These are phyloP conservation scores for Yamadazyma epiphylla DNA, from an alignment of 1,139 yeast species.

Conservation along the genomic window DNA sequence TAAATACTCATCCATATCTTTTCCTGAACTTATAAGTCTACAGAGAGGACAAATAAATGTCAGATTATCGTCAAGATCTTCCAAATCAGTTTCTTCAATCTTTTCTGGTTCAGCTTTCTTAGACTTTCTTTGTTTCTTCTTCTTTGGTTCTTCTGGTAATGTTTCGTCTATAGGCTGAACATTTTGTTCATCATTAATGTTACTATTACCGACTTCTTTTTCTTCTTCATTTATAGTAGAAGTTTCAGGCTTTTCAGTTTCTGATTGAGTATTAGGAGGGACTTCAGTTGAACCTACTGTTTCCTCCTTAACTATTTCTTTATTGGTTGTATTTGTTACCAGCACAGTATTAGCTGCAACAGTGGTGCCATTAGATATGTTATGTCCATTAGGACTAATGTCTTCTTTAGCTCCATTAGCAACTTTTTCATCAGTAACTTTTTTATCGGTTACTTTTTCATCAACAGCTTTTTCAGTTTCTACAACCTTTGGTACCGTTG, in stretches of 20 bases:
- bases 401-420: no score
- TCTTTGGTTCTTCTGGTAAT: neutral
- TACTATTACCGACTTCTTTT: neutral
- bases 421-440: no score
- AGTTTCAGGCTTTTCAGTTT: neutral
- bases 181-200: neutral
- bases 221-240: neutral
- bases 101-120: constrained; percentile 2
- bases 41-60: constrained; percentile 69
- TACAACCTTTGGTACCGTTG: no score
- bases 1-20: constrained; percentile 14
- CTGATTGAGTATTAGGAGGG: no score
- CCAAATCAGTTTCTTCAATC: constrained; percentile 12
- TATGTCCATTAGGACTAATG: no score
- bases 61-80: constrained; percentile 24
- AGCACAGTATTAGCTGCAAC: no score
- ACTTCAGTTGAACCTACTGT: no score
- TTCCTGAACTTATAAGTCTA: constrained; percentile 22
- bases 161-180: neutral
- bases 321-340: no score
- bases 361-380: no score
- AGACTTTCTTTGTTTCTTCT: neutral
- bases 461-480: no score
- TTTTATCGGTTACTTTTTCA: no score
- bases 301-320: no score